Evolutionary conservation across 2,329 filamentous ascomycete species (phyloP), one percentile per base, ranked within the genome.

Genomic region (Curvularia sp.): DNA sequence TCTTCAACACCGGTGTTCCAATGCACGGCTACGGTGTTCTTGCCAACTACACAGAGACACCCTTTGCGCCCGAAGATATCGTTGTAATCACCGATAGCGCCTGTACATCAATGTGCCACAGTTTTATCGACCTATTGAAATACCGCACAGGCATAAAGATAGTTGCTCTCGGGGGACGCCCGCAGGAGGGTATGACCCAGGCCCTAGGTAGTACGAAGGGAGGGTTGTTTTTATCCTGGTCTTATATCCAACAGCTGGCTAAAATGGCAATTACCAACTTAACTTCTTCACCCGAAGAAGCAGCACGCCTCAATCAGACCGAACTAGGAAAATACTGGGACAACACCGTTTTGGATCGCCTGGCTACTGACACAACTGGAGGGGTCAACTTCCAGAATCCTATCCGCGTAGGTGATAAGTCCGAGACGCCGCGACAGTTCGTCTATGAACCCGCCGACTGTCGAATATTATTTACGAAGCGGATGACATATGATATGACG

Each of bases 31-130:
- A 50, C 26, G 15, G 26, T 7, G 5, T n/a, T 7, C 62, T 74
- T 6, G 66, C 68, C 48, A 79, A 81, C 57, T 88, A 84, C 78
- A 61, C 68, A 53, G 31, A 62, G n/a, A n/a, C 28, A 26, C 63
- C 79, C n/a, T 57, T 88, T 69, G 79, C 77, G 1, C 76, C 85
- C 2, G 82, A 87, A 57, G 82, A 88, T 41, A 6, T 50, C 3
- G 10, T 50, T 5, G n/a, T 50, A 2, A 13, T 30, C 33, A 35
- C 35, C 4, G 48, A 41, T 22, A 22, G 24, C 8, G 9, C 6
- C 6, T 39, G 33, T 4, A 8, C 22, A 10, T 33, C 28, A 39
- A 10, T 33, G 3, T 41, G 33, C 24, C 5, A 13, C 18, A 22
- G 26, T n/a, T 50, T 30, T 24, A 3, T 22, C 15, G 15, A 41